Evolutionary conservation across 1,139 yeast genomes (phyloP).

Genomic region (Debaryomyces subglobosus): DNA sequence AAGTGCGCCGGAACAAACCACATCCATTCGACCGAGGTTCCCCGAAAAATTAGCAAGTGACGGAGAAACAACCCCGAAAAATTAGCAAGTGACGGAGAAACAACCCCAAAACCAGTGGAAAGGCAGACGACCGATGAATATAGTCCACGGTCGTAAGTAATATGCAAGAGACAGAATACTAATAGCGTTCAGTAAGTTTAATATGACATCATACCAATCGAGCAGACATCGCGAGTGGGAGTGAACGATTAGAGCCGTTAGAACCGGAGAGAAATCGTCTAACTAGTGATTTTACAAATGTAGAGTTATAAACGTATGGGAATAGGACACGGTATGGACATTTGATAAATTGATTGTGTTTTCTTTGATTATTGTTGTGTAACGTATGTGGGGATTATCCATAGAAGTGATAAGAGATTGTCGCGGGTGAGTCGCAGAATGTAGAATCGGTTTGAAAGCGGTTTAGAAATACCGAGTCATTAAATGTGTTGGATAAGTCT

Average conservation of each 20-base stretch:
- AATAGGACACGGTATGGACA: neutral
- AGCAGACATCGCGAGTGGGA: neutral
- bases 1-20: neutral
- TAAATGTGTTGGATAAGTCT: too few relatives aligned
- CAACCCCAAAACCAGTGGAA: neutral
- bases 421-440: neutral
- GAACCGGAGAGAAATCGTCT: neutral
- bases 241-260: neutral
- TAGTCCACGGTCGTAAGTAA: neutral
- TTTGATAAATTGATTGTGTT: neutral
- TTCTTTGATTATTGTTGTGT: neutral
- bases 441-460: neutral
- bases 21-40: slow-evolving; percentile 1
- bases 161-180: neutral
- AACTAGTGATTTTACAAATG: neutral
- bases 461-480: neutral
- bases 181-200: neutral
- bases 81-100: neutral
- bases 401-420: neutral
- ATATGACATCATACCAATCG: neutral
- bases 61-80: neutral
- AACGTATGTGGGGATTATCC: neutral
- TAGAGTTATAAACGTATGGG: neutral
- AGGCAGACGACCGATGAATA: neutral
- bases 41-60: neutral